Evolutionary conservation across 2,329 filamentous ascomycete species (phyloP).

Genomic region (Nigrograna mackinnonii): DNA sequence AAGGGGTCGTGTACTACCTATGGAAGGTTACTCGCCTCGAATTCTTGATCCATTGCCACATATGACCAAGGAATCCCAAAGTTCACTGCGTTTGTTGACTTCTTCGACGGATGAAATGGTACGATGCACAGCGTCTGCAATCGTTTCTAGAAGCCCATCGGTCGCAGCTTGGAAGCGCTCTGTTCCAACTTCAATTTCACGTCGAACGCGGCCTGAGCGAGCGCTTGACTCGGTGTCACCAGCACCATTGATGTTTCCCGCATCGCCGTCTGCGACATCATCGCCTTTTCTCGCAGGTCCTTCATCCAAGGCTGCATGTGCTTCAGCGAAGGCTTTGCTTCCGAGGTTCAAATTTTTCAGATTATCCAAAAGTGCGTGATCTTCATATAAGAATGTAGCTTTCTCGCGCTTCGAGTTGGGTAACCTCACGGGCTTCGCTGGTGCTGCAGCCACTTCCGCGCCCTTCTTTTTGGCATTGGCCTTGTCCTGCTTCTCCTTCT

Average conservation of each 20-base stretch:
- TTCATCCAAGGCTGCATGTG: slow-evolving; percentile 56
- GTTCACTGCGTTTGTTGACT: slow-evolving; percentile 77
- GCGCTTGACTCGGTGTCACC: slow-evolving; percentile 16
- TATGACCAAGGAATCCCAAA: slow-evolving; percentile 92
- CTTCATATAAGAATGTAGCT: slow-evolving; percentile 75
- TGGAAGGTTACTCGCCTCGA: slow-evolving; percentile 50
- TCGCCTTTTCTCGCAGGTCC: slow-evolving; percentile 45
- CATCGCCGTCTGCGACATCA: slow-evolving; percentile 33
- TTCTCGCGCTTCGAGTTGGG: slow-evolving; percentile 73
- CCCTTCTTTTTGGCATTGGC: slow-evolving; percentile 61
- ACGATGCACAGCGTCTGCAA: slow-evolving; percentile 82
- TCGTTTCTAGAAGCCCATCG: slow-evolving; percentile 76
- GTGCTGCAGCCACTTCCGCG: slow-evolving; percentile 61
- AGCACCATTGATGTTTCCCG: slow-evolving; percentile 26
- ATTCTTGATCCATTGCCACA: slow-evolving; percentile 82
- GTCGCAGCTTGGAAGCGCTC: slow-evolving; percentile 71
- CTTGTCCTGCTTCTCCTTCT: slow-evolving; percentile 75
- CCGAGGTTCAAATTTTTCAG: slow-evolving; percentile 55
- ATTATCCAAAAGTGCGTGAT: slow-evolving; percentile 59
- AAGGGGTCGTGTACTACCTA: neutral
- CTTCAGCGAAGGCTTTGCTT: slow-evolving; percentile 51
- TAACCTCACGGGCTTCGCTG: slow-evolving; percentile 62
- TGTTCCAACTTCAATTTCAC: slow-evolving; percentile 75
- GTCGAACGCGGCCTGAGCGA: slow-evolving; percentile 41
- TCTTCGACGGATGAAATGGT: slow-evolving; percentile 83